Conservation (phyloP, 2,329 filamentous ascomycete genomes). For the Alternaria triticina region DNA sequence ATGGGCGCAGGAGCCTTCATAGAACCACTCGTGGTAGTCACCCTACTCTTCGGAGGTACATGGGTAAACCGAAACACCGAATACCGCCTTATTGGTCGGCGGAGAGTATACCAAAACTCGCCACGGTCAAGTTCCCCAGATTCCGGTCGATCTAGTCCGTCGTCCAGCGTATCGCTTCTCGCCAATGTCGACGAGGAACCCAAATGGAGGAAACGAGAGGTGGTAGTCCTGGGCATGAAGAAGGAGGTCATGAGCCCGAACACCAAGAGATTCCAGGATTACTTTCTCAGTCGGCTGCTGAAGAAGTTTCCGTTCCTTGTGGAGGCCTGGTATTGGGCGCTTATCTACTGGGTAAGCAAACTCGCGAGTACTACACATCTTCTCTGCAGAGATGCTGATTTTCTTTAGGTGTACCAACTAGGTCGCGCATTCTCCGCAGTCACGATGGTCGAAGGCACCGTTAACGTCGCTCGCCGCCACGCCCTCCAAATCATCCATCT, state of each 20-base stretch:
- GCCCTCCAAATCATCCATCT: slow-evolving; percentile 70
- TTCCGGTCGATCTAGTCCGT: slow-evolving; percentile 50
- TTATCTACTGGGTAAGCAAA: slow-evolving; percentile 74
- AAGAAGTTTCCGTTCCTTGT: slow-evolving; percentile 73
- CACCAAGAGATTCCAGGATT: slow-evolving; percentile 65
- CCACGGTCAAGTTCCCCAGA: slow-evolving; percentile 50
- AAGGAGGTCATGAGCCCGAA: slow-evolving; percentile 65
- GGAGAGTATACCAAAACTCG: slow-evolving; percentile 25
- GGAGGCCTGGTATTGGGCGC: slow-evolving; percentile 78
- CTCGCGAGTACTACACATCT: neutral
- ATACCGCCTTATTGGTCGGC: slow-evolving; percentile 44
- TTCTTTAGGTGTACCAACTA: slow-evolving; percentile 71
- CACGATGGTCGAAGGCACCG: slow-evolving; percentile 70
- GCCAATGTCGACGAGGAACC: slow-evolving; percentile 48
- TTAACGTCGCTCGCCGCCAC: slow-evolving; percentile 71
- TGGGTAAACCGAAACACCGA: slow-evolving; percentile 64
- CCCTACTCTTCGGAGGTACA: slow-evolving; percentile 66
- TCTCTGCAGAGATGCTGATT: neutral
- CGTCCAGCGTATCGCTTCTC: slow-evolving; percentile 53
- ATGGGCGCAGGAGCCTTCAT: slow-evolving; percentile 65
- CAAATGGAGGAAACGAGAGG: slow-evolving; percentile 58
- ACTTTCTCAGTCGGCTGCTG: slow-evolving; percentile 68
- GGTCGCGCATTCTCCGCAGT: slow-evolving; percentile 75
- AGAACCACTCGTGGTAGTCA: slow-evolving; percentile 67
- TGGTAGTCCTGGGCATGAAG: slow-evolving; percentile 55